Conservation (phyloP, 179 eudicot genomes). For the Beta macrorhiza region DNA sequence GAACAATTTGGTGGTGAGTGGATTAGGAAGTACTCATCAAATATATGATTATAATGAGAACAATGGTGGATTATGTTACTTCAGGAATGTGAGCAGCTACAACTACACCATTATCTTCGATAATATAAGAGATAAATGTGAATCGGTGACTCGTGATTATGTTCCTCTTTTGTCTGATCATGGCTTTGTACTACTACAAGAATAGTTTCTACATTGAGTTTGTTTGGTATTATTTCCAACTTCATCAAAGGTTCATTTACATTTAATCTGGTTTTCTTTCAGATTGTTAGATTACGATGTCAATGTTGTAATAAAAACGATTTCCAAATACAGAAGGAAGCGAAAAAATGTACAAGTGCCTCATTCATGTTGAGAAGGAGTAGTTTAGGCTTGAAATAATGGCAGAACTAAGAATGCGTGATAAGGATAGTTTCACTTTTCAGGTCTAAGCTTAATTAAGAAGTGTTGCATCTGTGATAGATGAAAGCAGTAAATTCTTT, state of each 20-base stretch:
- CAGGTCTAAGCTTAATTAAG: too few relatives aligned
- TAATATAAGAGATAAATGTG: conserved; percentile 43
- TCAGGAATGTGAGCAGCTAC: conserved; percentile 64
- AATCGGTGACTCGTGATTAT: conserved; percentile 8
- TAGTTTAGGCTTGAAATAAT: too few relatives aligned
- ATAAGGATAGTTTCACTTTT: too few relatives aligned
- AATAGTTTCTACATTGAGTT: background rate
- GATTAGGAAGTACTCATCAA: conserved; percentile 69
- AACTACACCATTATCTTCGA: conserved; percentile 73
- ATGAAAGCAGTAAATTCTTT: too few relatives aligned
- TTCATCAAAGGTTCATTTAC: background rate
- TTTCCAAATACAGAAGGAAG: background rate
- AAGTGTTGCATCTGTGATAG: too few relatives aligned
- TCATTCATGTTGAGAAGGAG: background rate
- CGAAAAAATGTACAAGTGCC: background rate
- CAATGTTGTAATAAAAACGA: background rate
- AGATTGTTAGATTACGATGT: background rate
- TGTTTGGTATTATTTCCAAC: background rate
- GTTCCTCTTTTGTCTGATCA: conserved; percentile 21
- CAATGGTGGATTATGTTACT: conserved; percentile 48
- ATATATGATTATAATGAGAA: conserved; percentile 41
- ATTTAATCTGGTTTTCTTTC: background rate
- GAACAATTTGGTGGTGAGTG: conserved; percentile 55
- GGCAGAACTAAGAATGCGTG: too few relatives aligned
- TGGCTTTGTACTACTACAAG: conserved; percentile 14